Conservation (phyloP, 768 basidiomycete species). For the Leccinum broughii region DNA sequence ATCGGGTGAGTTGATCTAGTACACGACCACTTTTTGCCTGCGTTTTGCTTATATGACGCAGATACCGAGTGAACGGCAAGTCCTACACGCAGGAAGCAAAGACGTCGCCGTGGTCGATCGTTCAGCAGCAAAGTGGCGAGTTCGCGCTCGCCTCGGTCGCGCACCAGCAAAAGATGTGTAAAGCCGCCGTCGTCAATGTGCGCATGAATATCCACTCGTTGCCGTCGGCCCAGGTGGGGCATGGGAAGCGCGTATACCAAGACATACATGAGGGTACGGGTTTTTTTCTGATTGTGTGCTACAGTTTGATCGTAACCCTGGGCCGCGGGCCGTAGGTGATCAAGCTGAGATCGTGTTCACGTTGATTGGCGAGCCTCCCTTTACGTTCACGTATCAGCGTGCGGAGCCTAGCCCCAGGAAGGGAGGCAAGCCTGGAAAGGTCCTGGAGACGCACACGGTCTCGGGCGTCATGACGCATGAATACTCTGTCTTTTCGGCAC, state of each 20-base stretch:
- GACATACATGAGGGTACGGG: slow-evolving; percentile 85
- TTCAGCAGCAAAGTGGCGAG: slow-evolving; percentile 78
- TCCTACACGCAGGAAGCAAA: slow-evolving; percentile 70
- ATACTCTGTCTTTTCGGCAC: slow-evolving; percentile 89
- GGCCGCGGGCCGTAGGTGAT: slow-evolving; percentile 64
- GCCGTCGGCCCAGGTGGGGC: slow-evolving; percentile 86
- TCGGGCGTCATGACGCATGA: slow-evolving; percentile 70
- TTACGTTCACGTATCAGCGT: slow-evolving; percentile 93
- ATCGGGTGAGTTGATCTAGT: slow-evolving; percentile 68
- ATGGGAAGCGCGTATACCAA: slow-evolving; percentile 78
- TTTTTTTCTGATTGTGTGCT: background rate
- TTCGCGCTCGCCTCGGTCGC: slow-evolving; percentile 88
- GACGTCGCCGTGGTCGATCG: slow-evolving; percentile 80
- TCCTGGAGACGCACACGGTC: slow-evolving; percentile 91
- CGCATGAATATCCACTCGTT: slow-evolving; percentile 74
- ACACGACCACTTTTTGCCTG: background rate
- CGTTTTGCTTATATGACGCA: slow-evolving; percentile 31
- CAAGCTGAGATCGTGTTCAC: slow-evolving; percentile 94
- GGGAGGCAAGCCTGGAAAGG: slow-evolving; percentile 67
- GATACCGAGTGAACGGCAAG: slow-evolving; percentile 82
- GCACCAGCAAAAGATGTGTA: slow-evolving; percentile 91
- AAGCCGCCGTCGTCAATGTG: slow-evolving; percentile 76
- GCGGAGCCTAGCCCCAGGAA: slow-evolving; percentile 70
- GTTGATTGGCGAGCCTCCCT: slow-evolving; percentile 89
- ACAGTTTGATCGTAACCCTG: background rate